Evolutionary conservation across 257 asterid species (phyloP).

Genomic region (Scutellaria barbata): DNA sequence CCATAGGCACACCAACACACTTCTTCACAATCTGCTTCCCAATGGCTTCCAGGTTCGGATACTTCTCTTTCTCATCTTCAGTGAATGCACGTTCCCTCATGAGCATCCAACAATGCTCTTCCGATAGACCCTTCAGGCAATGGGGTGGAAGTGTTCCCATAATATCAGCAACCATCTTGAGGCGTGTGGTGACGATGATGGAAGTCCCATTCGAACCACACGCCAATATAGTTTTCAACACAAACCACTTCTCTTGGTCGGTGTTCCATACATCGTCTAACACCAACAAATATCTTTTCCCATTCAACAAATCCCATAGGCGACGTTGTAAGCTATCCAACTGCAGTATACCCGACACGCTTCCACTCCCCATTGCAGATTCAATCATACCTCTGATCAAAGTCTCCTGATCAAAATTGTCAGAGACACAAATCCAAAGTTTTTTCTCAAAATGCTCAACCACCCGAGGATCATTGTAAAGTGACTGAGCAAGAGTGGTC

Average conservation of each 20-base stretch:
- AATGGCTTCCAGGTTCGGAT: too few relatives aligned
- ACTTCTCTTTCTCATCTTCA: background rate
- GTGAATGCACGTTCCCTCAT: conserved; percentile 36
- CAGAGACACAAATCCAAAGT: conserved; percentile 45
- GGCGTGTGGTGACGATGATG: conserved; percentile 42
- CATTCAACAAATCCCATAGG: conserved; percentile 31
- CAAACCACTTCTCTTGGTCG: too few relatives aligned
- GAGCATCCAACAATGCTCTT: conserved; percentile 37
- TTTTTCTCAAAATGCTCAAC: conserved; percentile 25
- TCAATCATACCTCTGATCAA: conserved; percentile 11
- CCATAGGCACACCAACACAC: conserved; percentile 33
- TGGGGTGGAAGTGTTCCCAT: conserved; percentile 37
- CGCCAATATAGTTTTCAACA: too few relatives aligned
- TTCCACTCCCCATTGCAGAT: conserved; percentile 14
- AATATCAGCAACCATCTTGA: background rate
- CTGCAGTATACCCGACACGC: background rate
- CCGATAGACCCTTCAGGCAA: background rate
- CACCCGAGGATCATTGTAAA: conserved; percentile 30
- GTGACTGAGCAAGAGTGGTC: conserved; percentile 35
- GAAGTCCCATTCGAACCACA: conserved; percentile 38
- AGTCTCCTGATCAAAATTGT: conserved; percentile 33
- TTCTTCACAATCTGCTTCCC: background rate
- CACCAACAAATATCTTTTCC: conserved; percentile 37
- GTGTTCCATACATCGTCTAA: conserved; percentile 36
- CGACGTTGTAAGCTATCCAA: conserved; percentile 33